phyloP scores from a whole-genome alignment of 352 stramenopile genomes.

The Globisporangium viniferum region DNA sequence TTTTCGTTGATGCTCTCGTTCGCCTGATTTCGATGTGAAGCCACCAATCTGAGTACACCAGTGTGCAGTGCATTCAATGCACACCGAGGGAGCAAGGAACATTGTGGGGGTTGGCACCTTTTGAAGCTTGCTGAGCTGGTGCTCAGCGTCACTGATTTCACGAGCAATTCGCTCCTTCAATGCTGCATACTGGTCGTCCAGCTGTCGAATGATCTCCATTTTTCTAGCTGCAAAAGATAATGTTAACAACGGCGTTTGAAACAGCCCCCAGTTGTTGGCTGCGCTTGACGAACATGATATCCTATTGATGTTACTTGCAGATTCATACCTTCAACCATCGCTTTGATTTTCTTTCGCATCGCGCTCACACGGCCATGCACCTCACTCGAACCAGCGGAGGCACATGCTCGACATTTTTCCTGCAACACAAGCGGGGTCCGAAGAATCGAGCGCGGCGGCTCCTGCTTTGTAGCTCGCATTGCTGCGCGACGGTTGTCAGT shows the following conservation, averaged over 20 bases:
- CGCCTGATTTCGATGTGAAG: conserved; percentile 12
- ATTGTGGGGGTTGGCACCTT: conserved; percentile 11
- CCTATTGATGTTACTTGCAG: not conserved
- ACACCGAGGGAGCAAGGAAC: not conserved
- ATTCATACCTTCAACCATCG: conserved; percentile 18
- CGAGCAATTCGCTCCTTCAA: conserved; percentile 23
- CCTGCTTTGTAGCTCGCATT: not conserved
- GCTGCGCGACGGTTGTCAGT: not conserved
- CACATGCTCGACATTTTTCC: not conserved
- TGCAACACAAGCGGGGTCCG: conserved; percentile 1
- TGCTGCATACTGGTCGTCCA: conserved; percentile 25
- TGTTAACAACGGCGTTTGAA: not conserved
- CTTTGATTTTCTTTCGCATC: conserved; percentile 17
- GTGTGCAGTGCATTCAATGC: not conserved
- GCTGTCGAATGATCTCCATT: conserved; percentile 15
- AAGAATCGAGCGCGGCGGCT: not conserved
- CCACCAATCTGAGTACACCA: not conserved
- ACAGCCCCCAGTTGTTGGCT: not conserved
- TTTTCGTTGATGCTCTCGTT: conserved; percentile 29
- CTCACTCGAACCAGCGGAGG: conserved; percentile 5
- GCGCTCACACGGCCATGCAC: conserved; percentile 16
- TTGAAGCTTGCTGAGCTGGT: conserved; percentile 24
- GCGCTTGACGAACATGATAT: not conserved
- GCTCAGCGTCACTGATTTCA: conserved; percentile 23
- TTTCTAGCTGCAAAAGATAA: conserved; percentile 21